phyloP scores from a whole-genome alignment of 352 stramenopile species.

The Globisporangium nagaii region DNA sequence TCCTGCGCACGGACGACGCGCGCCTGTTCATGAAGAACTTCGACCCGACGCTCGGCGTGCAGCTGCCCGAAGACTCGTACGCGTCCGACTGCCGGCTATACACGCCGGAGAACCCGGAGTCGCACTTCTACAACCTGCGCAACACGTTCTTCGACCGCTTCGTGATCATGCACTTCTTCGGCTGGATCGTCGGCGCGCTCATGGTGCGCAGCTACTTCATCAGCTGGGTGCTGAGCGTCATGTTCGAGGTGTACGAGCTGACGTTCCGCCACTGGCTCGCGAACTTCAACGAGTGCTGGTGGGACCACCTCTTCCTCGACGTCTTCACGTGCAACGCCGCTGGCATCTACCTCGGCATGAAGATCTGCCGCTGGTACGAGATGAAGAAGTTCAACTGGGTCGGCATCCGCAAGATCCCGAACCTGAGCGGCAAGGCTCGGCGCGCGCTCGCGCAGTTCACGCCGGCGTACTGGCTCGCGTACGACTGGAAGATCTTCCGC shows the following conservation, averaged over 20 bases:
- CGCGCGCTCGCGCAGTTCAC: slow-evolving; percentile 87
- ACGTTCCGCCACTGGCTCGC: slow-evolving; percentile 89
- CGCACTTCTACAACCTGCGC: slow-evolving; percentile 68
- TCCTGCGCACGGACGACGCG: slow-evolving; percentile 74
- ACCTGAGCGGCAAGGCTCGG: slow-evolving; percentile 71
- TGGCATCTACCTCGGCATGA: slow-evolving; percentile 88
- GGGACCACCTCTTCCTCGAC: slow-evolving; percentile 92
- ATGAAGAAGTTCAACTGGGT: slow-evolving; percentile 90
- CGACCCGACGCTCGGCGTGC: slow-evolving; percentile 63
- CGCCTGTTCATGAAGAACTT: slow-evolving; percentile 83
- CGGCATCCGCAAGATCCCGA: slow-evolving; percentile 81
- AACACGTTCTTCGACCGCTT: slow-evolving; percentile 85
- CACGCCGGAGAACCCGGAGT: slow-evolving; percentile 81
- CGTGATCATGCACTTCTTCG: slow-evolving; percentile 89
- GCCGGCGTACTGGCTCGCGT: slow-evolving; percentile 87
- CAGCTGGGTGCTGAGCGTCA: slow-evolving; percentile 76
- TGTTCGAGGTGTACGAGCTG: slow-evolving; percentile 86
- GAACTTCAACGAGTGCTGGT: slow-evolving; percentile 96
- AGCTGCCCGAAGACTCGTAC: slow-evolving; percentile 81
- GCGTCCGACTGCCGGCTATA: slow-evolving; percentile 80
- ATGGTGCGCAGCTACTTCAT: slow-evolving; percentile 85
- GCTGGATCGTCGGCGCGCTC: slow-evolving; percentile 83
- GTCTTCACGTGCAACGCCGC: slow-evolving; percentile 92
- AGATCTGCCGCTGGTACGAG: slow-evolving; percentile 82
- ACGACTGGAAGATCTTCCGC: slow-evolving; percentile 92